phyloP scores from a whole-genome alignment of 1,139 yeast genomes.

The Geotrichum phurueaensis region DNA sequence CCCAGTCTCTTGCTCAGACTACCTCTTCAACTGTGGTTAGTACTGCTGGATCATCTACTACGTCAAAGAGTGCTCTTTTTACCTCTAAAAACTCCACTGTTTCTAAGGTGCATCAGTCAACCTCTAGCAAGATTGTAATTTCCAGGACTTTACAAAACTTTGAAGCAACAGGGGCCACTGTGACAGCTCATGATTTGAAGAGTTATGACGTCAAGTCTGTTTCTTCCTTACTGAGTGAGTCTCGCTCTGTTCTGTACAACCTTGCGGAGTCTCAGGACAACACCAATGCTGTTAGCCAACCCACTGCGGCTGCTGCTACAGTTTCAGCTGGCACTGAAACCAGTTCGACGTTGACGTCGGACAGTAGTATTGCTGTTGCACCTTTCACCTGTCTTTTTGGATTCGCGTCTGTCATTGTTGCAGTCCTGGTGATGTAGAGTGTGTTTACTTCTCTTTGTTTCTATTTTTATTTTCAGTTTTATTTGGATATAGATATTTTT shows the following conservation, averaged over 20 bases:
- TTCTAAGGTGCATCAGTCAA: neutral
- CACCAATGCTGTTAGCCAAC: neutral
- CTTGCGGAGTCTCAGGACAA: slow-evolving; percentile 15
- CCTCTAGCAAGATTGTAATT: neutral
- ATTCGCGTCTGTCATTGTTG: neutral
- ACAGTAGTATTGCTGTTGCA: neutral
- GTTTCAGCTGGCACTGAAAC: neutral
- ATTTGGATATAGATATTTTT: neutral
- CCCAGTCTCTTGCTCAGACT: neutral
- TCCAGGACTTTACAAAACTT: neutral
- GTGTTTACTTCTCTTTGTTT: neutral
- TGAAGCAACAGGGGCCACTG: neutral
- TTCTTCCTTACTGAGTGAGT: slow-evolving; percentile 19
- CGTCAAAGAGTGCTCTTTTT: neutral
- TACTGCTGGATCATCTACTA: neutral
- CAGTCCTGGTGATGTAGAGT: neutral
- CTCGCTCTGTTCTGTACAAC: slow-evolving; percentile 27
- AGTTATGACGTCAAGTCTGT: slow-evolving; percentile 11
- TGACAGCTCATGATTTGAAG: neutral
- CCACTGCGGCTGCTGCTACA: neutral
- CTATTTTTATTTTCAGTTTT: neutral
- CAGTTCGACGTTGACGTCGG: neutral
- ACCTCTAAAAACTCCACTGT: neutral
- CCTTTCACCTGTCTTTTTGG: neutral
- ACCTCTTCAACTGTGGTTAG: neutral